These are phyloP conservation scores for Pseudotulostoma volvatum DNA, from an alignment of 495 filamentous ascomycete species.

Conservation along the genomic window DNA sequence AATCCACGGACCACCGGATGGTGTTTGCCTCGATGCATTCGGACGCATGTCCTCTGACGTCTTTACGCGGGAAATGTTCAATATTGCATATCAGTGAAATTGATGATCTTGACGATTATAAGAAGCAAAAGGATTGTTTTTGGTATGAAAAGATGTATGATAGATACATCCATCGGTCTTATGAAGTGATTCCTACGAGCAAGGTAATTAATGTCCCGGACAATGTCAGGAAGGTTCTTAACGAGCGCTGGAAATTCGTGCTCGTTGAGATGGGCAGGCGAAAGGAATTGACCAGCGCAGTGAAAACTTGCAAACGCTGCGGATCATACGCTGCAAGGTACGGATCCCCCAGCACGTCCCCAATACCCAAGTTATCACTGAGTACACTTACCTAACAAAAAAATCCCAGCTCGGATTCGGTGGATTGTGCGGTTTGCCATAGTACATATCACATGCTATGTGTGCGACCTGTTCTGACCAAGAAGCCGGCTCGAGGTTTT, in stretches of 20 bases:
- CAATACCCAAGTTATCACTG: too few relatives aligned
- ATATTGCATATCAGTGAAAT: slow-evolving; percentile 82
- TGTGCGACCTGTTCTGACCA: slow-evolving; percentile 78
- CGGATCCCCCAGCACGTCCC: too few relatives aligned
- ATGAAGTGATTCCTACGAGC: slow-evolving; percentile 84
- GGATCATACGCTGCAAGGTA: slow-evolving; percentile 76
- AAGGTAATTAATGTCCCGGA: slow-evolving; percentile 92
- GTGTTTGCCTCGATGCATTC: slow-evolving; percentile 98
- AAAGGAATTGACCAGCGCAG: slow-evolving; percentile 90
- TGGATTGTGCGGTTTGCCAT: slow-evolving; percentile 89
- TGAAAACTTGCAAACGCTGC: slow-evolving; percentile 93
- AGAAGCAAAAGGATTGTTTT: slow-evolving; percentile 69
- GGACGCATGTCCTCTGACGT: slow-evolving; percentile 81
- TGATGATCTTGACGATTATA: slow-evolving; percentile 62
- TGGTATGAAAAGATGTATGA: slow-evolving; percentile 98
- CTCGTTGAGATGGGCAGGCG: slow-evolving; percentile 78
- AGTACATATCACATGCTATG: slow-evolving; percentile 98
- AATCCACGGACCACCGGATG: slow-evolving; percentile 71
- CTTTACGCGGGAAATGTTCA: slow-evolving; percentile 80
- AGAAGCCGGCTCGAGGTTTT: slow-evolving; percentile 95
- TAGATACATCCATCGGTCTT: slow-evolving; percentile 92
- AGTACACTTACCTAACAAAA: too few relatives aligned
- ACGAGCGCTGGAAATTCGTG: slow-evolving; percentile 91
- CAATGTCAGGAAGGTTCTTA: slow-evolving; percentile 82
- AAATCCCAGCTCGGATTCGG: slow-evolving; percentile 66